phyloP scores from a whole-genome alignment of 2,329 filamentous ascomycete genomes.

The Aspergillus candidus region DNA sequence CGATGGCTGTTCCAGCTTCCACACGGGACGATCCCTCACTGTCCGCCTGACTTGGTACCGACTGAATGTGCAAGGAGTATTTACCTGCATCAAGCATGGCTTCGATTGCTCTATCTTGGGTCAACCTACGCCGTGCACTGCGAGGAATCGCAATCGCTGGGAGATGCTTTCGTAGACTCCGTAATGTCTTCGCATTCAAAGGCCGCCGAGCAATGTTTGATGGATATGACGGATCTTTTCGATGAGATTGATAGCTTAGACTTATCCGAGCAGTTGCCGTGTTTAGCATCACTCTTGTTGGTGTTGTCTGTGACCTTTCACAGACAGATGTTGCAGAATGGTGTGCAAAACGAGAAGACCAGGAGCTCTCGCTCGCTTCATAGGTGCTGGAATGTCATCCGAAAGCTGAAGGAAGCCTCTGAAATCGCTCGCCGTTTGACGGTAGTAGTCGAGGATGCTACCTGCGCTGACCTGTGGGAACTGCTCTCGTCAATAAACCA shows the following conservation, averaged over 20 bases:
- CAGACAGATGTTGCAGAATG: neutral
- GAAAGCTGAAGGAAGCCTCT: neutral
- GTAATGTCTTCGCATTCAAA: too few species aligned
- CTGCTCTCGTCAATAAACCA: too few species aligned
- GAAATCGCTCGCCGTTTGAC: too few species aligned
- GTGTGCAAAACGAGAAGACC: neutral
- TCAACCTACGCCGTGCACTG: neutral
- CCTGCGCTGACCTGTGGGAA: too few species aligned
- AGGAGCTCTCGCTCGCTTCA: conserved; percentile 1
- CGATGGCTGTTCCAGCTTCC: neutral
- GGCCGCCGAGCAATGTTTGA: neutral
- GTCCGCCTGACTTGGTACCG: neutral
- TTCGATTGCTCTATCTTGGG: conserved; percentile 4
- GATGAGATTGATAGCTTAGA: conserved; percentile 6
- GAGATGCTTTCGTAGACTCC: too few species aligned
- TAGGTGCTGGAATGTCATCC: conserved; percentile 6
- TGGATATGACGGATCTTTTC: conserved; percentile 1
- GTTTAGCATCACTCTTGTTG: neutral
- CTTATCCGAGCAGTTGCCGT: neutral
- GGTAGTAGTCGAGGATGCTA: too few species aligned
- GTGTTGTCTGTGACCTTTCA: conserved; percentile 4
- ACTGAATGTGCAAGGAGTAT: conserved; percentile 4
- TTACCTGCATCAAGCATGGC: conserved; percentile 6
- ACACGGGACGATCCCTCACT: neutral
- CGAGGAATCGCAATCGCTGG: neutral